Evolutionary conservation across 192 early-diverging fungal genomes (phyloP), one percentile per base, ranked within the genome.

Genomic region (Coemansia sp.): DNA sequence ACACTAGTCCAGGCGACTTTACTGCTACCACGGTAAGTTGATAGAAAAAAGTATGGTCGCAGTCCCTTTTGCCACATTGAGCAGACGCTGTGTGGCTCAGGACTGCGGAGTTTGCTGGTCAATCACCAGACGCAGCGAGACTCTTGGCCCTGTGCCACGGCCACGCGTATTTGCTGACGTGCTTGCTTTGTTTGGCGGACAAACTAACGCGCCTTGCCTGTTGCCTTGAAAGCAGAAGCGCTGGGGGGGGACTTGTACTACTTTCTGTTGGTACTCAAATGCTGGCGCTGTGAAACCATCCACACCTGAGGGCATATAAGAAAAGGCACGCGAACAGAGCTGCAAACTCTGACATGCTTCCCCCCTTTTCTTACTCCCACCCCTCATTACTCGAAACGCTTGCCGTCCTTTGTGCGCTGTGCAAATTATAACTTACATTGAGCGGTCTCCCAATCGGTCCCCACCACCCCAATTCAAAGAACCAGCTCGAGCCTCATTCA

Each of bases 121-220:
- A 30, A 34, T 56, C 53, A 56, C 8, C 53, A 16, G 50, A 53
- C 50, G 4, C 24, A 29, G 24, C 6, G 43, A 47, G 43, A n/a
- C 45, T 1, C 43, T 18, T 47, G 20, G 45, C 45, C 45, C 18
- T 47, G 45, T 47, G 45, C 45, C 53, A 13, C 15, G 53, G 4
- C 29, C 53, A 30, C 27, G 53, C 53, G 27, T 29, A 56, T 56
- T 56, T 56, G 29, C 29, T 30, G 27, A 7, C 2, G 15, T 32
- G 53, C 27, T 16, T 56, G 29, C 53, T 56, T 56, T 56, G 53
- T 56, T 56, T 56, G 53, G 53, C 15, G 53, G 53, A 56, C 53
- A 56, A 56, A 30, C 52, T 16, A 32, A 16, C 29, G 50, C 22
- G 24, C 12, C 4, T 13, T 22, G 9, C 22, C 24, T 24, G 50